phyloP scores from a whole-genome alignment of 495 filamentous ascomycete species.

The Neurospora pannonica region DNA sequence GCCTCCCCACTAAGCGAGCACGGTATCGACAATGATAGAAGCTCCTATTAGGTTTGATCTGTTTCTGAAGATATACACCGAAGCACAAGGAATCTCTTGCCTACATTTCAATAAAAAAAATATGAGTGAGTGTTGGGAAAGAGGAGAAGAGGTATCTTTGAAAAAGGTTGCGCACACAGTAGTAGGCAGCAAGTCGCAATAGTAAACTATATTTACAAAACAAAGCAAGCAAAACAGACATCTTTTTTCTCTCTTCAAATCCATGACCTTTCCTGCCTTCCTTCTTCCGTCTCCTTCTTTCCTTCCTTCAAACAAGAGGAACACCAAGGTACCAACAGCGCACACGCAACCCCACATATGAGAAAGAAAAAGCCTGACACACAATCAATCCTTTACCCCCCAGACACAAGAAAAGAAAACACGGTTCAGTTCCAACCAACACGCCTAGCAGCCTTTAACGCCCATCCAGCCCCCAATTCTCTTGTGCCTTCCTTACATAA shows the following conservation, averaged over 20 bases:
- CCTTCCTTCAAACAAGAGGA: neutral
- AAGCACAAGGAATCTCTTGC: no score
- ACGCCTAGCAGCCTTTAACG: neutral
- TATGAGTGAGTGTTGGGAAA: neutral
- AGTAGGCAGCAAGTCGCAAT: no score
- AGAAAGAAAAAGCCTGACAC: neutral
- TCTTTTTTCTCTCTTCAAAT: neutral
- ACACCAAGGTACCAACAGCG: neutral
- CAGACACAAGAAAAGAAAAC: neutral
- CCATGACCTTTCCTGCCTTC: neutral
- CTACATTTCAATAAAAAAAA: no score
- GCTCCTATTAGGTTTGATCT: no score
- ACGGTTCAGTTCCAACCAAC: neutral
- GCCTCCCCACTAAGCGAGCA: no score
- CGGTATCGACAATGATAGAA: no score
- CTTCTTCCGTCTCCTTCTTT: neutral
- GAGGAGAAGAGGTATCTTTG: neutral
- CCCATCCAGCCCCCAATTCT: neutral
- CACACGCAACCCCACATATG: neutral
- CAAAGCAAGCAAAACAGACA: neutral
- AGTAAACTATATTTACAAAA: neutral
- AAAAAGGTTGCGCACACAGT: neutral
- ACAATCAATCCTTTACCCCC: neutral
- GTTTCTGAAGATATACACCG: no score
- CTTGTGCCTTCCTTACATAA: neutral